These are phyloP conservation scores for Malassezia slooffiae DNA, from an alignment of 1,284 basidiomycete species.

Conservation along the genomic window DNA sequence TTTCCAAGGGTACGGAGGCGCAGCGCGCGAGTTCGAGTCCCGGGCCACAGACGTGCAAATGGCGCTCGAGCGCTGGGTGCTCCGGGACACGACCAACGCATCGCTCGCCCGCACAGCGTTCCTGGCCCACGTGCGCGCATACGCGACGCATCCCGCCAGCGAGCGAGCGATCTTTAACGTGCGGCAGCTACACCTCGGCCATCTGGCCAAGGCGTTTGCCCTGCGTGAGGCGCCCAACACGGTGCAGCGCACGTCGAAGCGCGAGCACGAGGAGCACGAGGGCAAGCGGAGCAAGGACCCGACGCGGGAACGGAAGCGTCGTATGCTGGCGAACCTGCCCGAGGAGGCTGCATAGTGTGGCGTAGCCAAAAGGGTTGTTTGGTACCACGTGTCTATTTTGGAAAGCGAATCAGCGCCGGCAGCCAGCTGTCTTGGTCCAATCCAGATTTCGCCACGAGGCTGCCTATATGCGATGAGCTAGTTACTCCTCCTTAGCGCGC, in stretches of 20 bases:
- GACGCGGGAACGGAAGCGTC: conserved; percentile 1
- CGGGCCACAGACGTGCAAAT: conserved; percentile 93
- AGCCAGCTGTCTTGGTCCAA: too few relatives aligned
- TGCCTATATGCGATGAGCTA: too few relatives aligned
- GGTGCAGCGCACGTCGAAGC: conserved; percentile 46
- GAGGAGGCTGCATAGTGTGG: conserved; percentile 8
- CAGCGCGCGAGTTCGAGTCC: conserved; percentile 61
- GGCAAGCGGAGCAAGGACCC: background rate
- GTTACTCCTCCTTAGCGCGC: conserved; percentile 7
- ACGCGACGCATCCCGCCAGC: conserved; percentile 86
- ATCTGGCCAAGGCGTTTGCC: conserved; percentile 91
- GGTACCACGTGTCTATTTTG: too few relatives aligned
- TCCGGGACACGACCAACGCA: conserved; percentile 64
- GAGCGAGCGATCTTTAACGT: conserved; percentile 96
- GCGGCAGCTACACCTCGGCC: conserved; percentile 82
- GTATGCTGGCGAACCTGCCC: conserved; percentile 15
- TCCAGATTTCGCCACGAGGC: too few relatives aligned
- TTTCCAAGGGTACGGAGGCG: conserved; percentile 65
- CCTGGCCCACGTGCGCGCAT: conserved; percentile 84
- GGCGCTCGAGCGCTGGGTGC: conserved; percentile 86
- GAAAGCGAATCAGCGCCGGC: too few relatives aligned
- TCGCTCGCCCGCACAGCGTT: conserved; percentile 73
- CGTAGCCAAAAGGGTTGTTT: too few relatives aligned
- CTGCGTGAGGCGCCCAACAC: conserved; percentile 79
- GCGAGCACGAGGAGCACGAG: conserved; percentile 13